A percentile compares a stretch with the other conserved stretches of the same genome.
These are phyloP conservation scores for Ceratocystis cubensis DNA, from an alignment of 2,329 filamentous ascomycete genomes.

Conservation along the genomic window DNA sequence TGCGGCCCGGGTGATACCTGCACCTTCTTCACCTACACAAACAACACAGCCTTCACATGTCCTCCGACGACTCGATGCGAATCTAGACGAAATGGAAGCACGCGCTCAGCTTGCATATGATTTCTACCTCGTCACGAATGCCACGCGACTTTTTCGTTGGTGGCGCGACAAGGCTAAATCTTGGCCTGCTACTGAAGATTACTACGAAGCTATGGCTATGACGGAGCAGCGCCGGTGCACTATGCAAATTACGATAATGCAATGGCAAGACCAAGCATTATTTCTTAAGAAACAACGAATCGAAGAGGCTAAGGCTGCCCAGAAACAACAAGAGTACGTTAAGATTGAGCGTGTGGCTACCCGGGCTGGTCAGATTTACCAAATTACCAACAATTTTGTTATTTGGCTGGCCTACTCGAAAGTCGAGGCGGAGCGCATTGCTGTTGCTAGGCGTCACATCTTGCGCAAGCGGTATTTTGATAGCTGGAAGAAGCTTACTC, in stretches of 20 bases:
- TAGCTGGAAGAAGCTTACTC: slow-evolving; percentile 23
- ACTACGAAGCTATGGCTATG: slow-evolving; percentile 19
- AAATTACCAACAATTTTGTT: slow-evolving; percentile 37
- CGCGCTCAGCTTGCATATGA: slow-evolving; percentile 10
- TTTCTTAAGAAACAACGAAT: slow-evolving; percentile 13
- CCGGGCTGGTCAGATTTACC: slow-evolving; percentile 51
- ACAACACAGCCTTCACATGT: slow-evolving; percentile 21
- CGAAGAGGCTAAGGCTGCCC: slow-evolving; percentile 16
- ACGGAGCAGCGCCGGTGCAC: slow-evolving; percentile 13
- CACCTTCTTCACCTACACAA: slow-evolving; percentile 16
- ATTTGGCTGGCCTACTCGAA: slow-evolving; percentile 53
- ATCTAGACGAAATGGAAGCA: slow-evolving; percentile 20
- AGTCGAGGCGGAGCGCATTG: slow-evolving; percentile 53
- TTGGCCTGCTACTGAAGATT: slow-evolving; percentile 17
- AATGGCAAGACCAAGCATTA: slow-evolving; percentile 17
- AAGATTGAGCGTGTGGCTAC: slow-evolving; percentile 32
- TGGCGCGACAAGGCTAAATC: slow-evolving; percentile 19
- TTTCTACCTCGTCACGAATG: slow-evolving; percentile 10
- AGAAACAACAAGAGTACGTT: slow-evolving; percentile 17
- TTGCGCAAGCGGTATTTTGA: slow-evolving; percentile 39
- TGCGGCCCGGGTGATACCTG: slow-evolving; percentile 7
- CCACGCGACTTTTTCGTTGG: slow-evolving; percentile 18
- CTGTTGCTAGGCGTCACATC: slow-evolving; percentile 56
- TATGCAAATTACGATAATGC: slow-evolving; percentile 17
- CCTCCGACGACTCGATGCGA: slow-evolving; percentile 12